Base-by-base conservation (phyloP, 129 eudicot species). In the Smallanthus sonchifolius region DNA sequence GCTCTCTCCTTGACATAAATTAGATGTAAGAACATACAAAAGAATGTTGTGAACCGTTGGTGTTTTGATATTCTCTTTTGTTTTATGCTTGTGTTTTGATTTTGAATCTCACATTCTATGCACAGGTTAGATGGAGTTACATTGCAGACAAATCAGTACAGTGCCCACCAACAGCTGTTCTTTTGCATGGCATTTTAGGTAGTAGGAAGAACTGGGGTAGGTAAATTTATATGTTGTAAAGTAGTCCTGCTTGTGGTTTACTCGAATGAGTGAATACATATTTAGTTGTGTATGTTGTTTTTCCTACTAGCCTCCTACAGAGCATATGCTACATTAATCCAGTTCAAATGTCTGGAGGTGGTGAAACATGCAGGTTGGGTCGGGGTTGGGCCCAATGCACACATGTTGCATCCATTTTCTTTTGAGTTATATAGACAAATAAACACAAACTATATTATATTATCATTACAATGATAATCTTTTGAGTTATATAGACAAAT, bases 141-240 rank as follows among this genome's bases (percentile, higher is more conserved):
- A 87, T 92, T 82, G 75, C 86, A 86, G 90, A 82, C 81, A 81
- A 76, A 72, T 75, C 90, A 39, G 84, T 70, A 28, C 88, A 87
- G 47, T 87, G 89, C 59, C 98, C 96, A 65, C 96, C 98, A 42
- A 89, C 98, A 52, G 98, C 98, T 78, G 92, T 92, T 78, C 95
- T 92, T 75, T 64, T 92, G 83, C 98, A 92, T 81, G 98, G 96
- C 62, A 92, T 92, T 72, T 81, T 92, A 67, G 98, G 96, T 75
- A 80, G 98, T 87, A 88, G 95, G 89, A 92, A 92, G 84, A 92
- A 92, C 75, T 92, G 98, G 98, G 96, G 98, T 89, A 72, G 43
- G 91, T 38, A 37, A 49, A 36, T 61, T 42, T 16, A 4, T 74
- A 51, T 72, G 66, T 10, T 72, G 49, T 79, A 32, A 61, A 60